phyloP scores from a whole-genome alignment of 768 basidiomycete species.

The Mycena galopus region DNA sequence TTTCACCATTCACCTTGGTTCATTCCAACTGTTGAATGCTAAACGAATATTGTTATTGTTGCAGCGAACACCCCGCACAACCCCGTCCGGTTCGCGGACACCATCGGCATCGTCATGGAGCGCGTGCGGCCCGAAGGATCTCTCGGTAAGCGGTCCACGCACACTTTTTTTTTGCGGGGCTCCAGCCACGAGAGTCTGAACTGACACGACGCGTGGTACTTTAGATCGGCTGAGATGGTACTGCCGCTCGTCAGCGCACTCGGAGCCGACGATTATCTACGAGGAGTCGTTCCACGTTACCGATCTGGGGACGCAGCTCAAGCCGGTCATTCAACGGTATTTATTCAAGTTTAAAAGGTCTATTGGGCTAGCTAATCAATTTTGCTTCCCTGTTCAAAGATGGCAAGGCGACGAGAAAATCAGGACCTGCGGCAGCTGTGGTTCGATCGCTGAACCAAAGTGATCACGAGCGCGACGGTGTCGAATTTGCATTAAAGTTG shows the following conservation, averaged over 20 bases:
- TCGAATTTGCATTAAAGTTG: not conserved
- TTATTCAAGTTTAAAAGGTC: not conserved
- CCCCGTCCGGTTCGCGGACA: slow-evolving; percentile 90
- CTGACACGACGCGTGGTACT: too few species aligned
- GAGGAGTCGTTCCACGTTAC: slow-evolving; percentile 90
- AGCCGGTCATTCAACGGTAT: slow-evolving; percentile 91
- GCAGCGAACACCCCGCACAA: slow-evolving; percentile 97
- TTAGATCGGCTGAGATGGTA: slow-evolving; percentile 97
- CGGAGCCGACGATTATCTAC: slow-evolving; percentile 78
- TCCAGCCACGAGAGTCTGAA: too few species aligned
- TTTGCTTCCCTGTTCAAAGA: not conserved
- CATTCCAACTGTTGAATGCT: too few species aligned
- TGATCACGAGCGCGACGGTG: slow-evolving; percentile 41
- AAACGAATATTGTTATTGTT: not conserved
- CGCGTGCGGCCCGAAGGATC: slow-evolving; percentile 82
- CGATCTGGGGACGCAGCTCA: slow-evolving; percentile 93
- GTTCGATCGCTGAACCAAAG: slow-evolving; percentile 70
- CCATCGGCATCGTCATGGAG: slow-evolving; percentile 93
- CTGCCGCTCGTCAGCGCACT: slow-evolving; percentile 75
- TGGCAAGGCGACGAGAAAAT: slow-evolving; percentile 59
- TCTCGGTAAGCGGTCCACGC: slow-evolving; percentile 70
- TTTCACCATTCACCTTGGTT: too few species aligned
- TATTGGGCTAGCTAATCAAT: not conserved
- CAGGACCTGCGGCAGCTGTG: slow-evolving; percentile 81
- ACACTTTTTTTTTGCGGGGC: too few species aligned